Conservation (phyloP, 2,329 filamentous ascomycete genomes). For the Sclerotinia spermophila region DNA sequence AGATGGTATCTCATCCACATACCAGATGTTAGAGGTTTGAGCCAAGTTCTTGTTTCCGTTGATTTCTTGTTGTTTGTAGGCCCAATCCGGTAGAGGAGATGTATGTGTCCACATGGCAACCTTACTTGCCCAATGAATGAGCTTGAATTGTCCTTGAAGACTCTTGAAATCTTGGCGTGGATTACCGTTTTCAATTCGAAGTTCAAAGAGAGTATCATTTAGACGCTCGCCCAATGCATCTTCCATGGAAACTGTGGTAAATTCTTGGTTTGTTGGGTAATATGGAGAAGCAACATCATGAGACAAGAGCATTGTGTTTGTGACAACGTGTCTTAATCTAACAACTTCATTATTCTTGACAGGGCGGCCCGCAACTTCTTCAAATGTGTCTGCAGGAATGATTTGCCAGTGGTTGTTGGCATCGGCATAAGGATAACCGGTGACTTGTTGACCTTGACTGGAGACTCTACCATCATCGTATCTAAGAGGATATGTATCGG, state of each 20-base stretch:
- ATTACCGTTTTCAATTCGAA: conserved; percentile 86
- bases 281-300: conserved; percentile 97
- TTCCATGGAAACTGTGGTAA: conserved; percentile 74
- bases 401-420: conserved; percentile 99
- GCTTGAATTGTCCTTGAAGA: conserved; percentile 88
- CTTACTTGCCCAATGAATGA: conserved; percentile 90
- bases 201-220: conserved; percentile 90
- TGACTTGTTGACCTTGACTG: conserved; percentile 96
- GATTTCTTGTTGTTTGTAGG: conserved; percentile 94
- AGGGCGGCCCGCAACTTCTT: conserved; percentile 57
- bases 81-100: conserved; percentile 95
- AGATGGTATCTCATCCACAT: conserved; percentile 85
- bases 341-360: conserved; percentile 84
- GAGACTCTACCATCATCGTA: conserved; percentile 98
- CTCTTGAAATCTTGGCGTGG: conserved; percentile 79
- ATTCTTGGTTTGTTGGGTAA: conserved; percentile 97
- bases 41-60: conserved; percentile 97
- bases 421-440: conserved; percentile 95
- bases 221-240: conserved; percentile 69
- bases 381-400: conserved; percentile 63
- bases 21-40: conserved; percentile 91
- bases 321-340: conserved; percentile 80
- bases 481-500: conserved; percentile 82
- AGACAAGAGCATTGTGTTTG: conserved; percentile 80
- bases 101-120: conserved; percentile 99